These are phyloP conservation scores for Butyriboletus appendiculatus DNA, from an alignment of 1,284 basidiomycete genomes.

Conservation along the genomic window DNA sequence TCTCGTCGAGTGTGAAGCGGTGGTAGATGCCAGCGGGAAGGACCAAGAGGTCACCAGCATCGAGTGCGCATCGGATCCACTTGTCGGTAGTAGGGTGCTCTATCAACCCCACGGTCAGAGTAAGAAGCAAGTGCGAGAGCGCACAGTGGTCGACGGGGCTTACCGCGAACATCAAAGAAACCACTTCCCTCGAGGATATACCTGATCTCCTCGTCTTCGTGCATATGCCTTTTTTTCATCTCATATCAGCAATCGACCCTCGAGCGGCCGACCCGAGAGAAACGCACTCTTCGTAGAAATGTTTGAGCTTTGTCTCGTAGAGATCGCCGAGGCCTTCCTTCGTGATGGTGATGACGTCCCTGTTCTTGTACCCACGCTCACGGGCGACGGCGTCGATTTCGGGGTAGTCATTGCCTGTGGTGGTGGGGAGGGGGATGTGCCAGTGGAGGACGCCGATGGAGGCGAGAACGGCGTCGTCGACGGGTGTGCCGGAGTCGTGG, in stretches of 20 bases:
- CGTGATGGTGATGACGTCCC: constrained; percentile 74
- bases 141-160: constrained; percentile 14
- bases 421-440: constrained; percentile 61
- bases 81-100: constrained; percentile 54
- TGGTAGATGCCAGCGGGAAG: constrained; percentile 84
- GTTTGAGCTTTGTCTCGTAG: constrained; percentile 79
- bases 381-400: constrained; percentile 61
- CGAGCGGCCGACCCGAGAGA: neutral
- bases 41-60: constrained; percentile 72
- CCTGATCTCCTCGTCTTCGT: constrained; percentile 91
- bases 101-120: constrained; percentile 22
- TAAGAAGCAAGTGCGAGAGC: neutral
- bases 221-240: constrained; percentile 69
- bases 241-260: constrained; percentile 3
- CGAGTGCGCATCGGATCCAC: constrained; percentile 75
- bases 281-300: constrained; percentile 78
- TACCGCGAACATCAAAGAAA: constrained; percentile 84
- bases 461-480: constrained; percentile 49
- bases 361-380: constrained; percentile 74
- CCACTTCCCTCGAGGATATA: constrained; percentile 82
- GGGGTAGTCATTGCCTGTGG: constrained; percentile 44
- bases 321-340: constrained; percentile 74
- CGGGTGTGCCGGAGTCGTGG: constrained; percentile 64
- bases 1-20: constrained; percentile 79
- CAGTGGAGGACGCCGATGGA: constrained; percentile 63